A percentile compares a stretch with the other conserved stretches of the same genome.
Evolutionary conservation across 1,139 yeast genomes (phyloP).

Genomic region (Torulaspora globosa): DNA sequence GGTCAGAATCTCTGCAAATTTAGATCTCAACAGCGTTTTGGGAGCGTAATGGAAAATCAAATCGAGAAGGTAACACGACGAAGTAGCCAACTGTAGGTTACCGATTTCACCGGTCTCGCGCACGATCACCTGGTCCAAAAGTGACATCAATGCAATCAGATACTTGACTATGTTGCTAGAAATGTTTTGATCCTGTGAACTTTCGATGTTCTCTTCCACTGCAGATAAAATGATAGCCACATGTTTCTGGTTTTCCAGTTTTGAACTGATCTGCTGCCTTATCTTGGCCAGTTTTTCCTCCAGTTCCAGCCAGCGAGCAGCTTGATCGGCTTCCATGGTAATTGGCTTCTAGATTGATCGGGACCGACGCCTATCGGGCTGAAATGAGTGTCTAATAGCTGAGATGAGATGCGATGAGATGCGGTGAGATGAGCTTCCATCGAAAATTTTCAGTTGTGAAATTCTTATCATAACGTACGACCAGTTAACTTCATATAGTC

Average conservation of each 20-base stretch:
- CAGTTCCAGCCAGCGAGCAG: slow-evolving; percentile 53
- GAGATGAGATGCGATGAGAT: slow-evolving; percentile 19
- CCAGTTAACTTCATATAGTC: neutral
- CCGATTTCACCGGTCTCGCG: slow-evolving; percentile 48
- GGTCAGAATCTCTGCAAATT: slow-evolving; percentile 71
- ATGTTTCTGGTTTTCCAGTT: slow-evolving; percentile 79
- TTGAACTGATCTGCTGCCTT: slow-evolving; percentile 66
- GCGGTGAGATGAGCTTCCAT: slow-evolving; percentile 28
- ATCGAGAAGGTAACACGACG: slow-evolving; percentile 80
- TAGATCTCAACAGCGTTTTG: slow-evolving; percentile 58
- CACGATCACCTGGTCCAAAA: slow-evolving; percentile 70
- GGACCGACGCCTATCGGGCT: neutral
- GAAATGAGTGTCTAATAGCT: neutral
- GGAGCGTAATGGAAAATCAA: slow-evolving; percentile 74
- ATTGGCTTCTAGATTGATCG: neutral
- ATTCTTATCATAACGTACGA: slow-evolving; percentile 3
- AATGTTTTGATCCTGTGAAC: slow-evolving; percentile 45
- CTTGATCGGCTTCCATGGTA: slow-evolving; percentile 41
- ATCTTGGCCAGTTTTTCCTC: slow-evolving; percentile 67
- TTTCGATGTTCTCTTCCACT: slow-evolving; percentile 81
- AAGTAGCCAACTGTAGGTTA: slow-evolving; percentile 62
- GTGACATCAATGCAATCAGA: slow-evolving; percentile 75
- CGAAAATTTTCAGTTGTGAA: slow-evolving; percentile 8
- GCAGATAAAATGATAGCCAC: slow-evolving; percentile 73
- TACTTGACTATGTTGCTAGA: slow-evolving; percentile 66